Evolutionary conservation across 306 rosid genomes (phyloP).

Genomic region (Acmispon strigosus): DNA sequence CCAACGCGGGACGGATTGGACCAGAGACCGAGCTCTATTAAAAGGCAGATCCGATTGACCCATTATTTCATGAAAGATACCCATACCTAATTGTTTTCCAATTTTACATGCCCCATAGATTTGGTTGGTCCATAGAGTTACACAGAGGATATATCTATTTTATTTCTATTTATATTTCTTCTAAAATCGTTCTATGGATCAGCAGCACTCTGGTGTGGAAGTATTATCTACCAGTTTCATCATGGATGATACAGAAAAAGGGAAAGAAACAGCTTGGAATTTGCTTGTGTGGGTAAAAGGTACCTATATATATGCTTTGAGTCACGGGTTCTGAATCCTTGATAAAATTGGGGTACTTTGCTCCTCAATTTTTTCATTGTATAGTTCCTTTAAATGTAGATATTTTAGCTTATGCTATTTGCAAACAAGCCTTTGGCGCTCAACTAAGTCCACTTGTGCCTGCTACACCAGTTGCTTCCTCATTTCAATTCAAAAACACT

Average conservation of each 20-base stretch:
- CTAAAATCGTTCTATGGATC: no score
- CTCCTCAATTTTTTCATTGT: not conserved
- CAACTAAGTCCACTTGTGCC: not conserved
- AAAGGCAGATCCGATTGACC: not conserved
- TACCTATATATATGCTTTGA: not conserved
- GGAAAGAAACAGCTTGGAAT: not conserved
- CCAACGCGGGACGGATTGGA: no score
- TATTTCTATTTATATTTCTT: no score
- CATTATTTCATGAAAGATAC: not conserved
- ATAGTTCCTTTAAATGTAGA: not conserved
- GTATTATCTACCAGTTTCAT: not conserved
- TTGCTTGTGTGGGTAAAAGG: not conserved
- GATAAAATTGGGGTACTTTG: slow-evolving; percentile 6
- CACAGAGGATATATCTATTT: no score
- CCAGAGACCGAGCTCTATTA: no score
- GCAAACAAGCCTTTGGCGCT: not conserved
- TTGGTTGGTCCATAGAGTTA: not conserved
- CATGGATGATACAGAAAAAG: not conserved
- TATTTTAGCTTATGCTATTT: not conserved
- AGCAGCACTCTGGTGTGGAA: not conserved
- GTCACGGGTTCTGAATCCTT: slow-evolving; percentile 28
- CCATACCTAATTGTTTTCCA: no score
- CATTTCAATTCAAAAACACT: slow-evolving; percentile 20
- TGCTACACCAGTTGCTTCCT: not conserved
- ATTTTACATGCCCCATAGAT: not conserved